Base-by-base conservation (phyloP, 176 grass and related monocot genomes). In the Musa troglodytarum region DNA sequence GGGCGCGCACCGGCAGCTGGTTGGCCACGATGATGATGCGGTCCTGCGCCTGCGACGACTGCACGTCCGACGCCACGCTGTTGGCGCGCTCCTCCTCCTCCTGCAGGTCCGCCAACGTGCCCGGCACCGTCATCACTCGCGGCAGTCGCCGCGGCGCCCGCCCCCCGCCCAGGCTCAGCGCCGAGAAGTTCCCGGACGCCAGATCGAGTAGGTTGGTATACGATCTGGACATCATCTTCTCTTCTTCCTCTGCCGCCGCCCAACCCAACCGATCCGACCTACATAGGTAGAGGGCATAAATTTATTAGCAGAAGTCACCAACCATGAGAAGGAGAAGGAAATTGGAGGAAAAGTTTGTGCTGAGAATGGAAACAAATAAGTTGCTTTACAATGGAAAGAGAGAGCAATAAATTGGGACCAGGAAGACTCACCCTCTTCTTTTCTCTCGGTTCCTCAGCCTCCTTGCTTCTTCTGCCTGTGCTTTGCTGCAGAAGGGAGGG, bases 1-100 rank as follows among this genome's bases (percentile, higher is more conserved):
- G 81, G 62, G 78, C 82, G 63, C 88, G 81, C 25, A 89, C 71
- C 55, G 88, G 88, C 5, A 89, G 77, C 24, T 76, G 77, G 75
- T 89, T 89, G 69, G 88, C 78, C 64, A 89, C 88, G 71, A 89
- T 79, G 81, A 89, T 89, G 78, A 89, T 76, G 50, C 88, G 88
- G 54, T 89, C 84, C 71, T 63, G 67, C 50, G 81, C 74, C 50
- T 78, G 70, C 50, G 87, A 86, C 15, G 88, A 89, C 64, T 64
- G 88, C 71, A 55, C 84, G 75, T 86, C 88, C 57, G 88, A 89
- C 63, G 88, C 52, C 11, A 81, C 88, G 68, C 87, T 89, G 19
- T 75, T 84, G 6, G 81, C 74, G n/a, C 56, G 77, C 1, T 86
- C 87, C 77, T 86, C 83, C 62, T 86, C 87, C 43, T 70, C 68